These are phyloP conservation scores for Malassezia restricta DNA, from an alignment of 1,284 basidiomycete genomes.

Conservation along the genomic window DNA sequence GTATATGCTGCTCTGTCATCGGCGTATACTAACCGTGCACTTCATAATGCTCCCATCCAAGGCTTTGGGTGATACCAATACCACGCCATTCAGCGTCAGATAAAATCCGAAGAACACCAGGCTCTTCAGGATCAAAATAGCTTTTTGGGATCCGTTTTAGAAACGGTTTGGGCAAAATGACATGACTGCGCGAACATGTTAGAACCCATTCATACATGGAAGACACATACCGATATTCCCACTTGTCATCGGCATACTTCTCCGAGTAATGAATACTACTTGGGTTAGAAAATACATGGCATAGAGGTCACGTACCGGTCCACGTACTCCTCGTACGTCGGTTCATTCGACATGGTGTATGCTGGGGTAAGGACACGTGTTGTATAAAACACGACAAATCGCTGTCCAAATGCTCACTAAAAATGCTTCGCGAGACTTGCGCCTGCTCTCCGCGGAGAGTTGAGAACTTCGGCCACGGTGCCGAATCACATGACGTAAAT, in stretches of 20 bases:
- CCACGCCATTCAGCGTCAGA: conserved; percentile 82
- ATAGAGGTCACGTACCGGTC: conserved; percentile 20
- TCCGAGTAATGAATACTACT: conserved; percentile 45
- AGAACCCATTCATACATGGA: not conserved
- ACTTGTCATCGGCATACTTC: conserved; percentile 50
- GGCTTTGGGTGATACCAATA: conserved; percentile 85
- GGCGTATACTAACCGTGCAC: conserved; percentile 61
- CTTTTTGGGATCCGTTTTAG: conserved; percentile 41
- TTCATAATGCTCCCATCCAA: conserved; percentile 96
- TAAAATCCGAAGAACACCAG: conserved; percentile 68
- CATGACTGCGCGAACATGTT: conserved; percentile 49
- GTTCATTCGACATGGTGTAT: conserved; percentile 20
- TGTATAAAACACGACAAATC: no score
- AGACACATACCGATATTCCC: conserved; percentile 53
- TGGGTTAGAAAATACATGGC: not conserved
- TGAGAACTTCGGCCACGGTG: no score
- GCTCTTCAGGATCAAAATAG: conserved; percentile 57
- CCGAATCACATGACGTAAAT: no score
- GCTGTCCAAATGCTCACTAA: no score
- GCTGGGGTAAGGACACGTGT: no score
- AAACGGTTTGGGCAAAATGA: conserved; percentile 45
- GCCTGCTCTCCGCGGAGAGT: no score
- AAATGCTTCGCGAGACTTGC: no score
- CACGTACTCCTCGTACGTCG: conserved; percentile 41
- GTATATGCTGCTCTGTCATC: not conserved